Evolutionary conservation across 352 stramenopile species (phyloP).

Genomic region (Phytophthora meadii): DNA sequence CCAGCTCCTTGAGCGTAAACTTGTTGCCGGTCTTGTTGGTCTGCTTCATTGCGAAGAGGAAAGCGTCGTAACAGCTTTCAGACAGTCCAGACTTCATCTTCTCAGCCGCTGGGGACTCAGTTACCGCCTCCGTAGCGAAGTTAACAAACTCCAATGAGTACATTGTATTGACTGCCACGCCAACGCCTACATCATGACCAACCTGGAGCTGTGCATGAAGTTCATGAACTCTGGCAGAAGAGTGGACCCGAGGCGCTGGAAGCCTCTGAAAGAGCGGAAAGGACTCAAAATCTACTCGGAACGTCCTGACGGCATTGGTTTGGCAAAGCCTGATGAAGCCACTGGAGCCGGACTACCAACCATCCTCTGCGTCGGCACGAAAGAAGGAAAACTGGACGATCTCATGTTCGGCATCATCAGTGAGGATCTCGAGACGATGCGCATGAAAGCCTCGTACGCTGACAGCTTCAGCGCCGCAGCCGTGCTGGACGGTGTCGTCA

Average conservation of each 20-base stretch:
- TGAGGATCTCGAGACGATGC: constrained; percentile 9
- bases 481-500: constrained; percentile 1
- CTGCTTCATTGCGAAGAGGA: no score
- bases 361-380: constrained; percentile 2
- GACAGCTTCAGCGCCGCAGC: constrained; percentile 8
- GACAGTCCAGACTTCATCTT: no score
- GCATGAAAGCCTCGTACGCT: constrained; percentile 6
- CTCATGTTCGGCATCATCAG: constrained; percentile 15
- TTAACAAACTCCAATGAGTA: no score
- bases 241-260: constrained; percentile 7
- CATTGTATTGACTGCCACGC: no score
- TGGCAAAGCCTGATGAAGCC: neutral
- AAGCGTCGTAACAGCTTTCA: no score
- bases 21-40: no score
- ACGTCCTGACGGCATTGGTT: neutral
- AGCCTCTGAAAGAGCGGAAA: constrained; percentile 11
- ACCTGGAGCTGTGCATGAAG: constrained; percentile 8
- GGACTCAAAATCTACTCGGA: constrained; percentile 13
- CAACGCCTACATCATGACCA: constrained; percentile 5
- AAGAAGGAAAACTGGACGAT: constrained; percentile 4
- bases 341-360: neutral
- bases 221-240: constrained; percentile 3
- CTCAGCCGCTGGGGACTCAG: no score
- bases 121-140: no score
- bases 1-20: no score